A percentile compares a stretch with the other conserved stretches of the same genome.
These are phyloP conservation scores for Toxicodendron radicans DNA, from an alignment of 345 rosid genomes.

Conservation along the genomic window DNA sequence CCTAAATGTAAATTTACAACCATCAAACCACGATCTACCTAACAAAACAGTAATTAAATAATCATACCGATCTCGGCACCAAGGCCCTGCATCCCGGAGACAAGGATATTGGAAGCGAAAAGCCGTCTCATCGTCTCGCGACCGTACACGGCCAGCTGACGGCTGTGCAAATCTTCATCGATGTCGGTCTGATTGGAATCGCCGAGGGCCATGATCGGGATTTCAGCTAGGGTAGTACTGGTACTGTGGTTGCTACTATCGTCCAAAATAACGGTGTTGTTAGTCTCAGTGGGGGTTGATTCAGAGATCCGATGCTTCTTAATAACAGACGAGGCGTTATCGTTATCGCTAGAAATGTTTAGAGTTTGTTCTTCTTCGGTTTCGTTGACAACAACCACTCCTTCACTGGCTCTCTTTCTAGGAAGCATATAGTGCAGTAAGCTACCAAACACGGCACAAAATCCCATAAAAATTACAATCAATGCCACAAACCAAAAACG, in stretches of 20 bases:
- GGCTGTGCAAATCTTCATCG: constrained; percentile 97
- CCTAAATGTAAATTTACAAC: neutral
- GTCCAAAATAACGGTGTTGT: constrained; percentile 22
- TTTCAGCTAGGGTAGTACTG: constrained; percentile 20
- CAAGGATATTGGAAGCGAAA: constrained; percentile 82
- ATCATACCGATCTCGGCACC: constrained; percentile 92
- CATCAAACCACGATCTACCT: neutral
- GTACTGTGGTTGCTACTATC: constrained; percentile 22
- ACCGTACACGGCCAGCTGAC: constrained; percentile 99
- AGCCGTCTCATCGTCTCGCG: constrained; percentile 98
- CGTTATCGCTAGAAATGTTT: constrained; percentile 23
- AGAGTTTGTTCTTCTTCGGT: constrained; percentile 23
- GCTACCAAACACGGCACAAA: constrained; percentile 52
- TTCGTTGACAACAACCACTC: constrained; percentile 45
- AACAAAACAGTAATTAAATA: neutral
- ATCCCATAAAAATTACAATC: constrained; percentile 37
- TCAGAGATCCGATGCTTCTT: constrained; percentile 65
- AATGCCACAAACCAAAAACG: constrained; percentile 19
- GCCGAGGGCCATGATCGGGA: constrained; percentile 70
- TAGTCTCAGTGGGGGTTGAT: constrained; percentile 22
- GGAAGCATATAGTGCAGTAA: constrained; percentile 93
- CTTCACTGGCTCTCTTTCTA: constrained; percentile 71
- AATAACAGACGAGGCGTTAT: constrained; percentile 38
- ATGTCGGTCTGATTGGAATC: constrained; percentile 68
- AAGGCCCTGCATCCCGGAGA: constrained; percentile 93